Base-by-base conservation (phyloP, 768 basidiomycete species). In the Lactarius sp. region DNA sequence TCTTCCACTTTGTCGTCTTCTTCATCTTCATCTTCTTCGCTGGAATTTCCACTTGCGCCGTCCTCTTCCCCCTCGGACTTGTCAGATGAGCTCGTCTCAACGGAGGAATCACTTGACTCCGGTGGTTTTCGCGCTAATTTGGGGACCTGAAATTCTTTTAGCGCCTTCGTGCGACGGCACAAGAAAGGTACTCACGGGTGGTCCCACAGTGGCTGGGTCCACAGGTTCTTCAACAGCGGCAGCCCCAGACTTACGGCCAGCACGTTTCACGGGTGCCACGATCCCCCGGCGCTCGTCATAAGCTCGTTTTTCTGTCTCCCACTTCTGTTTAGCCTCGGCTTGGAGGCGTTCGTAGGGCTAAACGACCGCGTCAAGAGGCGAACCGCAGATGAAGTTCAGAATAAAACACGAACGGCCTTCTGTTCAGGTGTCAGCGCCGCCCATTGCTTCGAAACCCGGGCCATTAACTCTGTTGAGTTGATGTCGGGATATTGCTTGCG, bases 371-470 rank as follows among this genome's bases (percentile, higher is more conserved):
- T 73, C 70, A 51, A 51, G 54, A 50, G 20, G 27, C 6, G n/a
- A n/a, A 33, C 66, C 37, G 66, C 56, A 13, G 18, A 27, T 39
- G 44, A 31, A 36, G 34, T 41, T 18, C 42, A 59, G 13, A 34
- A 20, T 18, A 31, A 13, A 51, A 42, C 1, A 77, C 89, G 66
- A 69, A 93, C 95, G 75, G 85, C 79, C 76, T 91, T 94, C 71
- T 89, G 80, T 8, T 83, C 84, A 2, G 81, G 78, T 18, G 80
- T 68, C 79, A 98, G 83, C 2, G 73, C 74, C 37, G 77, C 77
- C 95, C 95, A 98, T 65, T 82, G 80, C 61, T 84, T 83, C 16
- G 88, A 80, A 67, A 97, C 90, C 68, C 87, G 71, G 39, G 72
- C 72, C 69, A 97, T 76, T 42, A 97, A 75, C 60, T 95, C 93